Evolutionary conservation across 768 basidiomycete species (phyloP), one percentile per base, ranked within the genome.

Genomic region (Mycena pura): DNA sequence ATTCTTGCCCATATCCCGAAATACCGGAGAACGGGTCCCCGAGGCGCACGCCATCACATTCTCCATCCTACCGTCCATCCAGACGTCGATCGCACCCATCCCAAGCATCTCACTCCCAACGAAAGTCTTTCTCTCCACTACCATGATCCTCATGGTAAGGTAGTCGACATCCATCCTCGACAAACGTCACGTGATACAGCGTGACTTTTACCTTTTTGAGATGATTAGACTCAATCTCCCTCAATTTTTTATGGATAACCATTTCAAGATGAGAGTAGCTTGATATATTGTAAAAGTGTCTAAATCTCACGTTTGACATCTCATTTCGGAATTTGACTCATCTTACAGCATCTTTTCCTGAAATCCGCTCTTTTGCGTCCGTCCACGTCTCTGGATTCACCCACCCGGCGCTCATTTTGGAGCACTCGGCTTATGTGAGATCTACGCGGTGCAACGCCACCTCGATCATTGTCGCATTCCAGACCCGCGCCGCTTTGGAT

Each of bases 11-110:
- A n/a, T n/a, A n/a, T n/a, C n/a, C n/a, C n/a, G n/a, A n/a, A n/a
- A n/a, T n/a, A n/a, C n/a, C n/a, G n/a, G n/a, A n/a, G n/a, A n/a
- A n/a, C n/a, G n/a, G n/a, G n/a, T n/a, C n/a, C n/a, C n/a, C n/a
- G n/a, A n/a, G n/a, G n/a, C n/a, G 34, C 34, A 9, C 47, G 47
- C 31, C 47, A 28, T 3, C 47, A 48, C 34, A 34, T 19, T 32
- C 29, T 48, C 3, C 47, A 52, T 17, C 50, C 50, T 9, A 52
- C 50, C 14, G 15, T 52, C 24, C 50, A 52, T 19, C 50, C 50
- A 3, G 50, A 17, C 9, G 3, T 40, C 38, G 24, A 52, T 13
- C 13, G 13, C 6, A 17, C 36, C 8, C 14, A 52, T 29, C 50
- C 14, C 14, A 19, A 6, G 2, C 50, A 52, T 19, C 24, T 52